Base-by-base conservation (phyloP, 768 basidiomycete species). In the Coprinopsis marcescibilis region DNA sequence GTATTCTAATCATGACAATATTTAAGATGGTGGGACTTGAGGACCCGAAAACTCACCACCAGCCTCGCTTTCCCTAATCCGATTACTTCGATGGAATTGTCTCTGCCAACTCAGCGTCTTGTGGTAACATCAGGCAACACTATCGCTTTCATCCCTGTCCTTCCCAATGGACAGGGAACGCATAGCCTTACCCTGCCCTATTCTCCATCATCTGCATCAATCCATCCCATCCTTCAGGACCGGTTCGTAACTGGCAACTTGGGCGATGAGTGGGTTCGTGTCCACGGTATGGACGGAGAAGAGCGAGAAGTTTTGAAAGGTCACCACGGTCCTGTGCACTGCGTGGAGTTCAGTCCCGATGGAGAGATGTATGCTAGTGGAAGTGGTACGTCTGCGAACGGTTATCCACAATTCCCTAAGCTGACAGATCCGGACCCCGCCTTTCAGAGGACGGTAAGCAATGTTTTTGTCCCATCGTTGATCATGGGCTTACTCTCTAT, bases 291-390 rank as follows among this genome's bases (percentile, higher is more conserved):
- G 59, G 79, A 86, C 25, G 96, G 95, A 1, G 83, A 85, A 63
- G 94, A 99, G 68, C 68, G 78, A 52, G 95, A 97, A 48, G 78
- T 96, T 24, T 75, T 93, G 48, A 95, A 96, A 65, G 95, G 95
- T 3, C 96, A 98, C 59, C 96, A 98, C 61, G 96, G 95, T 19
- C 94, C 95, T 15, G 94, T 98, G 14, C 92, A 95, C 57, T 90
- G 89, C 45, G 85, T 95, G 38, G 85, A 89, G 57, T 95, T 85
- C 65, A 90, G 87, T 60, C 95, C 95, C 0, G 95, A 98, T 61
- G 95, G 95, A 19, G 96, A 98, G 71, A 79, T 96, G 73, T 98
- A 90, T 63, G 95, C 95, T 27, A 93, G 89, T 58, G 96, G 95
- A 42, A 94, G 90, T 57, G 95, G 95, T 85, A 64, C 71, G 89